Percentiles rank a stretch among this genome's conserved stretches.
These are phyloP conservation scores for Castanopsis chinensis DNA, from an alignment of 306 rosid species.

Conservation along the genomic window DNA sequence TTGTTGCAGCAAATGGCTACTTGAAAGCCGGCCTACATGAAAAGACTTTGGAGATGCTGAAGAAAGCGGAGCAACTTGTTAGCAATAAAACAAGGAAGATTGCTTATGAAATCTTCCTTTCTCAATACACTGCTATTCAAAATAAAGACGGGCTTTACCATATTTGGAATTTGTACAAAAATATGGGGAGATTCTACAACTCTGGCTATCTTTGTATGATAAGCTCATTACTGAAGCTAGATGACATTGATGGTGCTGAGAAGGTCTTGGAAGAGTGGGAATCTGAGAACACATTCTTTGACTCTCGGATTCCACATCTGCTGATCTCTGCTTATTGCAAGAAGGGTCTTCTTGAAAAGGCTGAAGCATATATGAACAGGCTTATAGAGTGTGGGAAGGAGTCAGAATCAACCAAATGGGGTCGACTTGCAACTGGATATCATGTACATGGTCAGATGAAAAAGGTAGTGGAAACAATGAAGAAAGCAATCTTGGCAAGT, in stretches of 20 bases:
- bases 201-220: slow-evolving; percentile 51
- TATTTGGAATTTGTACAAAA: slow-evolving; percentile 49
- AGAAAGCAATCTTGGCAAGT: slow-evolving; percentile 35
- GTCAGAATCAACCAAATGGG: slow-evolving; percentile 44
- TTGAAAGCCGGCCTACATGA: slow-evolving; percentile 46
- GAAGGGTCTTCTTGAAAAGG: slow-evolving; percentile 52
- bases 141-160: slow-evolving; percentile 61
- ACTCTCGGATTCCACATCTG: slow-evolving; percentile 48
- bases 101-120: slow-evolving; percentile 48
- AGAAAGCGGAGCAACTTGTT: slow-evolving; percentile 43
- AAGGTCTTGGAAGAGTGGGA: slow-evolving; percentile 68
- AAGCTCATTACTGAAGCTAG: slow-evolving; percentile 59
- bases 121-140: slow-evolving; percentile 43
- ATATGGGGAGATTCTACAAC: slow-evolving; percentile 7
- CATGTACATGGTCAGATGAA: slow-evolving; percentile 35
- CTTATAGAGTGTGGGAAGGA: slow-evolving; percentile 49
- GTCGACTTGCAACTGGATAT: slow-evolving; percentile 47
- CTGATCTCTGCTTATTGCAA: slow-evolving; percentile 56
- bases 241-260: slow-evolving; percentile 64
- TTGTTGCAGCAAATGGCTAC: slow-evolving; percentile 53
- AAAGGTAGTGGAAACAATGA: slow-evolving; percentile 56
- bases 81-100: slow-evolving; percentile 5
- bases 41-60: slow-evolving; percentile 36
- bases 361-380: slow-evolving; percentile 40
- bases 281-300: slow-evolving; percentile 34